These are phyloP conservation scores for Trichoderma sp. DNA, from an alignment of 2,329 filamentous ascomycete species.

Conservation along the genomic window DNA sequence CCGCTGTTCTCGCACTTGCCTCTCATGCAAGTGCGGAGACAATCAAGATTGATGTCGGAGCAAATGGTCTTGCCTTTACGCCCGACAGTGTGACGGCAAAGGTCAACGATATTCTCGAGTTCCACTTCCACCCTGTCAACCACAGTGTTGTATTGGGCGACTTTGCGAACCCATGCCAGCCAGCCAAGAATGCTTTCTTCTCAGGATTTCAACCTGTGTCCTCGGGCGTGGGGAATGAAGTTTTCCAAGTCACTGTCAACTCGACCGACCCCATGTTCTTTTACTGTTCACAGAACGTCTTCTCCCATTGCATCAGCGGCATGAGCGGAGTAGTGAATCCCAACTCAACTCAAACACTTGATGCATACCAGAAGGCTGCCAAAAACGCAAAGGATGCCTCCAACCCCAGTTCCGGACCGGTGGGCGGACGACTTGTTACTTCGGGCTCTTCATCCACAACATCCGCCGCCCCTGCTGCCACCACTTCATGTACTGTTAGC, in stretches of 20 bases:
- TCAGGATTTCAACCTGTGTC: conserved; percentile 16
- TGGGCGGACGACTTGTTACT: not conserved
- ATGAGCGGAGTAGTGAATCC: conserved; percentile 33
- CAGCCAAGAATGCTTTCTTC: conserved; percentile 15
- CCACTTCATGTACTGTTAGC: not conserved
- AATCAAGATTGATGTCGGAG: conserved; percentile 20
- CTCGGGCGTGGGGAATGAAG: not conserved
- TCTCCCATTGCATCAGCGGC: conserved; percentile 30
- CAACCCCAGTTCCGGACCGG: not conserved
- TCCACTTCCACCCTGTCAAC: conserved; percentile 14
- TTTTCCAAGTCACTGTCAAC: conserved; percentile 31
- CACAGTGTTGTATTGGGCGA: conserved; percentile 17
- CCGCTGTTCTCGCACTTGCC: conserved; percentile 44
- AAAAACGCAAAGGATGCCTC: conserved; percentile 2
- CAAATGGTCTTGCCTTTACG: conserved; percentile 7
- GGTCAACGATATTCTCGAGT: conserved; percentile 6
- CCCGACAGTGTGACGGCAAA: conserved; percentile 17
- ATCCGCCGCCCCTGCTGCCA: not conserved
- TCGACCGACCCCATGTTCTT: conserved; percentile 32
- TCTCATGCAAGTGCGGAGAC: not conserved
- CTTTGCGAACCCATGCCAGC: conserved; percentile 19
- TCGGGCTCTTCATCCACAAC: not conserved
- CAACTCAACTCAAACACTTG: conserved; percentile 26
- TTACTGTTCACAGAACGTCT: conserved; percentile 29
- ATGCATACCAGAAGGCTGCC: conserved; percentile 21